Evolutionary conservation across 2,329 filamentous ascomycete species (phyloP).

Genomic region (Colletotrichum trifolii): DNA sequence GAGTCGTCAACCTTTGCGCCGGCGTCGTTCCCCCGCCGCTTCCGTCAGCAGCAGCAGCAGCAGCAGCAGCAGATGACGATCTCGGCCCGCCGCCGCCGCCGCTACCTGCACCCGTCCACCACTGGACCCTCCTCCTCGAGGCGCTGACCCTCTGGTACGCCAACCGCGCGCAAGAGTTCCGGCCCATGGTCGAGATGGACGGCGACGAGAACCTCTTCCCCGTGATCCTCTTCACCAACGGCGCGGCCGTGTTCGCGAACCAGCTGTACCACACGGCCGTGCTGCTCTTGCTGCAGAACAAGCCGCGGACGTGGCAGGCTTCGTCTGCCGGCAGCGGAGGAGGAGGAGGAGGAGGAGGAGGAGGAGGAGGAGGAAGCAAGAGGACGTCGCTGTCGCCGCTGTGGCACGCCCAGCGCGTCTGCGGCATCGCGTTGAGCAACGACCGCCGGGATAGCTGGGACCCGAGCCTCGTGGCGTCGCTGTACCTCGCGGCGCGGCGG

Average conservation of each 20-base stretch:
- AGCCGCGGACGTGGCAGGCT: conserved; percentile 55
- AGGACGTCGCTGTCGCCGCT: conserved; percentile 52
- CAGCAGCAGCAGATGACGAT: not conserved
- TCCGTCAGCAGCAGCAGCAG: too few relatives aligned
- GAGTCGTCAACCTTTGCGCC: conserved; percentile 48
- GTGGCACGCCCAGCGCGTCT: conserved; percentile 61
- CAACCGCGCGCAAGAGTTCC: conserved; percentile 45
- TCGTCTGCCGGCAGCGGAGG: conserved; percentile 24
- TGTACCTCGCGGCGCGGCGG: conserved; percentile 55
- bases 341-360: not conserved
- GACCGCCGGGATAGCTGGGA: conserved; percentile 59
- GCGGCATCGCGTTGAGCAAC: conserved; percentile 61
- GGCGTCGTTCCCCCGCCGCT: conserved; percentile 40
- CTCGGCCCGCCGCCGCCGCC: not conserved
- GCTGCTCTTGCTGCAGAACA: conserved; percentile 61
- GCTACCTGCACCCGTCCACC: conserved; percentile 38
- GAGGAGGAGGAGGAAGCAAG: conserved; percentile 29
- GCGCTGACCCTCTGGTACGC: conserved; percentile 47
- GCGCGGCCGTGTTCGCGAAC: conserved; percentile 59
- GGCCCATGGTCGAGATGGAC: conserved; percentile 48
- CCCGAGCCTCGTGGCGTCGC: conserved; percentile 56
- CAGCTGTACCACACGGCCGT: conserved; percentile 68
- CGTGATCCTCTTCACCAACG: conserved; percentile 50
- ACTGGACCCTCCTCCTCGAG: conserved; percentile 46
- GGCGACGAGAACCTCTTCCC: conserved; percentile 47